phyloP scores from a whole-genome alignment of 2,329 filamentous ascomycete genomes.

The Diaporthe australafricana region DNA sequence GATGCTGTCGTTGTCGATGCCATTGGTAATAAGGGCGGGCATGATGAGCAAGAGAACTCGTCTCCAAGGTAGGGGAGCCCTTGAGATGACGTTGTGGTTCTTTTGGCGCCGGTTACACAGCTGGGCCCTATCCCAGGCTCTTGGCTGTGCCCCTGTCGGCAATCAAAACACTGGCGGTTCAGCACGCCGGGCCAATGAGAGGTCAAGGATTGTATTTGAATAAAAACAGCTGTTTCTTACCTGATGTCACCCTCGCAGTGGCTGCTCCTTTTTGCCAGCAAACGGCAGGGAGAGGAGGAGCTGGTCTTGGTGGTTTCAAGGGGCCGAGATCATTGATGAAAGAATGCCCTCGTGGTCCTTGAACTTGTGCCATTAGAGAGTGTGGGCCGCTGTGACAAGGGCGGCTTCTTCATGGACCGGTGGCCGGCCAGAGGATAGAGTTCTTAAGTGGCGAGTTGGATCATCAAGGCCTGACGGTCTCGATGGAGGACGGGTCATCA shows the following conservation, averaged over 20 bases:
- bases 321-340: slow-evolving; percentile 11
- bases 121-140: not conserved
- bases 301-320: slow-evolving; percentile 29
- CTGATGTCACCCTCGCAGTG: not conserved
- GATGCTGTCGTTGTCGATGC: not conserved
- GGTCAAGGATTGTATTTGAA: slow-evolving; percentile 7
- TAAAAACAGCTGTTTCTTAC: slow-evolving; percentile 1
- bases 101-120: slow-evolving; percentile 21
- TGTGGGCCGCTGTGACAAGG: not conserved
- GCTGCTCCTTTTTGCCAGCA: not conserved
- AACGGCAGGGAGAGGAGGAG: not conserved
- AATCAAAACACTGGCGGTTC: slow-evolving; percentile 34
- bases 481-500: not conserved
- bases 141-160: slow-evolving; percentile 28
- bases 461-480: not conserved
- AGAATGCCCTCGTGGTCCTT: not conserved
- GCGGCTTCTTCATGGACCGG: not conserved
- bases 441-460: not conserved
- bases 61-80: not conserved
- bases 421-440: not conserved
- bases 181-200: slow-evolving; percentile 21
- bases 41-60: not conserved
- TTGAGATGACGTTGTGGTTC: slow-evolving; percentile 8
- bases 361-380: not conserved
- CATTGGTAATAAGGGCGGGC: not conserved